phyloP scores from a whole-genome alignment of 2,329 filamentous ascomycete species.

The Colletotrichum lentis region DNA sequence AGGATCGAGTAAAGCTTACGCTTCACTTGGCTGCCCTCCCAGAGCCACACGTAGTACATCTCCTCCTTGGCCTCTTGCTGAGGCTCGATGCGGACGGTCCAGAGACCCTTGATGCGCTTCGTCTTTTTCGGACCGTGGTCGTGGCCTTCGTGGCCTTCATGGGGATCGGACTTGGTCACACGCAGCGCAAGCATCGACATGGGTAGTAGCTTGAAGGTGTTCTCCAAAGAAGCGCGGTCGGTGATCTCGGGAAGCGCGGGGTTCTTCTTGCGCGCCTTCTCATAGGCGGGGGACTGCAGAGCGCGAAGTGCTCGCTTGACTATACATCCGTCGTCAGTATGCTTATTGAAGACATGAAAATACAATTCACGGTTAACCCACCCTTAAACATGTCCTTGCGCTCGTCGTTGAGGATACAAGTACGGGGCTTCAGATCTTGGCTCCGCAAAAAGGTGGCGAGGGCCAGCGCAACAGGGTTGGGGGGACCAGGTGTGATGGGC shows the following conservation, averaged over 20 bases:
- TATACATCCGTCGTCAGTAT: slow-evolving; percentile 48
- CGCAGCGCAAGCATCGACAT: slow-evolving; percentile 93
- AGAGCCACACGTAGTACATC: slow-evolving; percentile 96
- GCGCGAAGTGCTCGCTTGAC: slow-evolving; percentile 96
- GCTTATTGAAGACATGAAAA: background rate
- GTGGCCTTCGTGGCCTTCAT: slow-evolving; percentile 79
- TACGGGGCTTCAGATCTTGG: slow-evolving; percentile 88
- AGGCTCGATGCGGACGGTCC: slow-evolving; percentile 94
- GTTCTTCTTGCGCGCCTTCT: slow-evolving; percentile 89
- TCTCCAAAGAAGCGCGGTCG: slow-evolving; percentile 88
- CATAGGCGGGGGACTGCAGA: slow-evolving; percentile 86
- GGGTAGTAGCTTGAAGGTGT: slow-evolving; percentile 92
- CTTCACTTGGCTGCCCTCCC: slow-evolving; percentile 92
- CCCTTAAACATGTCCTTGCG: slow-evolving; percentile 98
- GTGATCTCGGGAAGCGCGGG: slow-evolving; percentile 86
- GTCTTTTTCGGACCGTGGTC: slow-evolving; percentile 74
- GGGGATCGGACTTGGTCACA: slow-evolving; percentile 81
- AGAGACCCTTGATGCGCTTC: slow-evolving; percentile 93
- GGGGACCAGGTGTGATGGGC: slow-evolving; percentile 78
- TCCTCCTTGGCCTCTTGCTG: slow-evolving; percentile 90
- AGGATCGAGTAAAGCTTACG: slow-evolving; percentile 89
- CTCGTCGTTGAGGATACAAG: slow-evolving; percentile 93
- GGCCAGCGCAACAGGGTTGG: slow-evolving; percentile 87
- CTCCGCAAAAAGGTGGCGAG: slow-evolving; percentile 86
- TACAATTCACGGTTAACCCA: slow-evolving; percentile 49